Percentiles rank a stretch among this genome's conserved stretches.
phyloP scores from a whole-genome alignment of 2,329 filamentous ascomycete genomes.

The Talaromyces sp. region DNA sequence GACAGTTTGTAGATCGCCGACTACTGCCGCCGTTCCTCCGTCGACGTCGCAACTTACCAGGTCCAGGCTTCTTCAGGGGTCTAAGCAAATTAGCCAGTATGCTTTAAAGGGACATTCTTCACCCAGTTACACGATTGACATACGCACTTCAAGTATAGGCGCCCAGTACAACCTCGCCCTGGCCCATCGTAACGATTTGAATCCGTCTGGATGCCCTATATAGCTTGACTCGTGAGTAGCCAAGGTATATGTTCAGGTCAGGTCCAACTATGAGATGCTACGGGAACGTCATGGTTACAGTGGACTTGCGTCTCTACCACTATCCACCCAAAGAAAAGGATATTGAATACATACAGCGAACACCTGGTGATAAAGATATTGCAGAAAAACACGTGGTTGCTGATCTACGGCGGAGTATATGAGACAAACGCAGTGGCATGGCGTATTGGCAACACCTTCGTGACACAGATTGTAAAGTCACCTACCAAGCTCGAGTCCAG shows the following conservation, averaged over 20 bases:
- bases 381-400: constrained; percentile 10
- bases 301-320: neutral
- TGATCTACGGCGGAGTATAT: constrained; percentile 1
- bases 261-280: neutral
- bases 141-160: neutral
- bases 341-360: neutral
- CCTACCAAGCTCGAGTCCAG: neutral
- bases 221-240: neutral
- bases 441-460: neutral
- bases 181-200: neutral
- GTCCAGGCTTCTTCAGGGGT: neutral
- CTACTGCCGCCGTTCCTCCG: neutral
- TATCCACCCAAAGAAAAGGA: neutral
- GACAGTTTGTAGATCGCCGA: neutral
- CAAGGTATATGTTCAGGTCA: neutral
- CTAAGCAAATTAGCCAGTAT: neutral
- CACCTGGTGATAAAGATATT: neutral
- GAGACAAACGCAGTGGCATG: neutral
- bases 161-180: constrained; percentile 10
- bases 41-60: neutral
- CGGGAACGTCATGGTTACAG: neutral
- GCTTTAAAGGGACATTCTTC: neutral
- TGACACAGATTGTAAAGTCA: neutral
- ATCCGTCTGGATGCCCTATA: neutral
- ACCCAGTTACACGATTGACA: constrained; percentile 3